These are phyloP conservation scores for Poa pratensis DNA, from an alignment of 176 grass and related monocot genomes.

Conservation along the genomic window DNA sequence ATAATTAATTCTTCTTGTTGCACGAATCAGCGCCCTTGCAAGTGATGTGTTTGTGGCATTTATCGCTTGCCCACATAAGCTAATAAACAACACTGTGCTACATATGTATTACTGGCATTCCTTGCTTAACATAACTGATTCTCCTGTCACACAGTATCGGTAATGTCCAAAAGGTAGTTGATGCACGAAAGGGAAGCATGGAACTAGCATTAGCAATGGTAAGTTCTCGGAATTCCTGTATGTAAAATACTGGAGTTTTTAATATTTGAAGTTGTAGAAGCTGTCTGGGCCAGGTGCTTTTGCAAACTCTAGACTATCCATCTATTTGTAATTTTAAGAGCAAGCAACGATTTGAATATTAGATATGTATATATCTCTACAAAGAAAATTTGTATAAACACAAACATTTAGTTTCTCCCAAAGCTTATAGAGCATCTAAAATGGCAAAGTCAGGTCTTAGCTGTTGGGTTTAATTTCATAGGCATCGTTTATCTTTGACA, in stretches of 20 bases:
- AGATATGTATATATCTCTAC: constrained; percentile 7
- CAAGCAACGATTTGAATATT: constrained; percentile 23
- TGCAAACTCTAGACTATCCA: constrained; percentile 1
- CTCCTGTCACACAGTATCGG: constrained; percentile 57
- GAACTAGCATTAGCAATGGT: constrained; percentile 88
- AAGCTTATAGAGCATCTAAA: background rate
- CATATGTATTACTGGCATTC: background rate
- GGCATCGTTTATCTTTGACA: background rate
- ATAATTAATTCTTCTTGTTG: constrained; percentile 36
- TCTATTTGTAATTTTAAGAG: constrained; percentile 14
- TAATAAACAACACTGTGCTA: constrained; percentile 7
- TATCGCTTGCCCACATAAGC: background rate
- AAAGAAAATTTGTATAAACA: background rate
- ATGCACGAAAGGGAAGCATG: constrained; percentile 87
- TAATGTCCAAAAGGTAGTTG: constrained; percentile 86
- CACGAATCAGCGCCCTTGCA: constrained; percentile 1
- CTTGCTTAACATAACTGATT: constrained; percentile 40
- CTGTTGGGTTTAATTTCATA: constrained; percentile 18
- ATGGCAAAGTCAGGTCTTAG: background rate
- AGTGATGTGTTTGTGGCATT: constrained; percentile 9
- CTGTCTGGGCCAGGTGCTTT: background rate
- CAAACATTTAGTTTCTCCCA: background rate
- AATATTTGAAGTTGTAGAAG: constrained; percentile 19
- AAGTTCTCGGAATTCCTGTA: constrained; percentile 40
- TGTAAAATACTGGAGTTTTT: background rate